Conservation (phyloP, 768 basidiomycete genomes). For the Tulasnella sp. region DNA sequence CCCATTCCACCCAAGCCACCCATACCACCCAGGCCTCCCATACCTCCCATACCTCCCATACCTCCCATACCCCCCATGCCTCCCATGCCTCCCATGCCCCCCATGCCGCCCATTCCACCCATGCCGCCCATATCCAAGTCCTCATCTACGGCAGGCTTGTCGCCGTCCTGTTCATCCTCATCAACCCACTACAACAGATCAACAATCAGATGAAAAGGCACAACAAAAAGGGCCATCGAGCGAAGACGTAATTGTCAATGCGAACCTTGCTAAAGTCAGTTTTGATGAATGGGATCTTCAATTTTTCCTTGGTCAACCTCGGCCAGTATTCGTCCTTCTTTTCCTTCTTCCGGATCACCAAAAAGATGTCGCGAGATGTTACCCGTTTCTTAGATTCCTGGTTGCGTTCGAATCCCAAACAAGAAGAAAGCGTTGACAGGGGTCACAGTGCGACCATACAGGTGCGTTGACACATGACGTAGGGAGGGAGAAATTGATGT, state of each 20-base stretch:
- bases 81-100: conserved; percentile 25
- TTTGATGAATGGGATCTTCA: conserved; percentile 71
- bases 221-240: background rate
- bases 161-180: conserved; percentile 88
- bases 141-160: conserved; percentile 35
- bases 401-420: conserved; percentile 10
- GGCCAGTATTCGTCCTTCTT: conserved; percentile 75
- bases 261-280: conserved; percentile 72
- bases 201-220: conserved; percentile 2
- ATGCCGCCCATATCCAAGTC: conserved; percentile 25
- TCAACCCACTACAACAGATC: conserved; percentile 61
- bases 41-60: conserved; percentile 23
- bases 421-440: no score
- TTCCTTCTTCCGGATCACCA: conserved; percentile 73
- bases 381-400: conserved; percentile 50
- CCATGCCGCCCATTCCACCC: conserved; percentile 20
- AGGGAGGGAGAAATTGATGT: background rate
- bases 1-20: conserved; percentile 40
- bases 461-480: background rate
- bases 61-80: conserved; percentile 31
- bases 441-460: no score
- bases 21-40: conserved; percentile 32
- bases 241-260: background rate
- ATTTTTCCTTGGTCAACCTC: conserved; percentile 78
- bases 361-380: conserved; percentile 51